Conservation (phyloP, 306 rosid genomes). For the Vicia sativa region DNA sequence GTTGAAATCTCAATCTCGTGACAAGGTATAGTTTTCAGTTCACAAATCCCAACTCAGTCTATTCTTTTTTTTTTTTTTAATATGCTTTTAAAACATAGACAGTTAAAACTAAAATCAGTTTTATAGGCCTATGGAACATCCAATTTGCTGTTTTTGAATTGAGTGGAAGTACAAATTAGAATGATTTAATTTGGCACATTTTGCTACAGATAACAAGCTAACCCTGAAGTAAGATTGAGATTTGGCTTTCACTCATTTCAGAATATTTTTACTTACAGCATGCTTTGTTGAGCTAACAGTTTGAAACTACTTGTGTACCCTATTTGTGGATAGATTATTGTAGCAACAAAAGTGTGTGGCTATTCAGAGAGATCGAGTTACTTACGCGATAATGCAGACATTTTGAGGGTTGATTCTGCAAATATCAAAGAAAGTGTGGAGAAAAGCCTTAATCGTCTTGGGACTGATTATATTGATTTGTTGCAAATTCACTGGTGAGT, state of each 20-base stretch:
- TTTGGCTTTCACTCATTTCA: conserved; percentile 18
- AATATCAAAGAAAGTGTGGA: conserved; percentile 92
- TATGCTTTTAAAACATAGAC: conserved; percentile 4
- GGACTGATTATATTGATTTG: conserved; percentile 90
- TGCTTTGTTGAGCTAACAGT: conserved; percentile 21
- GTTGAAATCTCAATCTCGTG: conserved; percentile 83
- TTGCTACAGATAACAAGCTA: neutral
- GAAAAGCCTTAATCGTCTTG: conserved; percentile 89
- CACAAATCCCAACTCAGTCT: conserved; percentile 11
- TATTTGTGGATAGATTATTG: conserved; percentile 55
- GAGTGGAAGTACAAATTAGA: neutral
- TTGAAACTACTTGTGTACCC: conserved; percentile 30
- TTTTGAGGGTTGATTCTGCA: conserved; percentile 77
- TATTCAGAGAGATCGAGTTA: conserved; percentile 67
- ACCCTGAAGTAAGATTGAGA: conserved; percentile 23
- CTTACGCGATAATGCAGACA: conserved; percentile 68
- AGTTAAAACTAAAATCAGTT: neutral
- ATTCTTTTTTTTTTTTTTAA: conserved; percentile 6
- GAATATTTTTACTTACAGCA: neutral
- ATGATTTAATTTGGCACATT: conserved; percentile 17
- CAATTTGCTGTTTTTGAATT: conserved; percentile 22
- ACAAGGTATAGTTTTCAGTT: conserved; percentile 61
- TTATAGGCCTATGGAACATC: conserved; percentile 11
- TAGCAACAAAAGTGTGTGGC: conserved; percentile 86
- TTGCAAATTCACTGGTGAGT: conserved; percentile 95